Conservation (phyloP, 805 yeast genomes). For the Kodamaea laetipori region DNA sequence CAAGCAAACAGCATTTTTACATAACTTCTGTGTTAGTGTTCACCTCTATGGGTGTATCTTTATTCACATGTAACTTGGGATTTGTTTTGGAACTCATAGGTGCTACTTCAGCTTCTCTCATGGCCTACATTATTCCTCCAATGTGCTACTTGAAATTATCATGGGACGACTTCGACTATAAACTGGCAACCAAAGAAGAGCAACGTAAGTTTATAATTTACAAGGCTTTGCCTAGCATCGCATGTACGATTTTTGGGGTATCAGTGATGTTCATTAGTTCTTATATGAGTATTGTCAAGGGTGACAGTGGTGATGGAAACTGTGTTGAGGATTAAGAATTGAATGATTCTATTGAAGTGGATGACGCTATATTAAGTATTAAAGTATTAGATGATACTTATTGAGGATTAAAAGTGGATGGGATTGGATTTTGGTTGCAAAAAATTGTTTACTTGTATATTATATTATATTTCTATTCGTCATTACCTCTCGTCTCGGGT, state of each 20-base stretch:
- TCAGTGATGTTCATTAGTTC: conserved; percentile 81
- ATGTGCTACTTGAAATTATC: conserved; percentile 74
- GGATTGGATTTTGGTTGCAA: conserved; percentile 1
- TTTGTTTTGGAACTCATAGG: conserved; percentile 88
- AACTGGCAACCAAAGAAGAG: conserved; percentile 19
- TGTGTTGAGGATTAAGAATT: conserved; percentile 43
- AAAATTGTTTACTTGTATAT: conserved; percentile 1
- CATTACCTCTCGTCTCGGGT: no score
- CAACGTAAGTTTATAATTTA: conserved; percentile 30
- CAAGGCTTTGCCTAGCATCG: conserved; percentile 58
- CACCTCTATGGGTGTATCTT: conserved; percentile 71
- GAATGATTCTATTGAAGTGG: not conserved
- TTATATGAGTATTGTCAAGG: conserved; percentile 60
- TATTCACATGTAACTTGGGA: conserved; percentile 85
- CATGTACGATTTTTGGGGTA: conserved; percentile 71
- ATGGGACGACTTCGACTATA: conserved; percentile 40
- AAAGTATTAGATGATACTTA: no score
- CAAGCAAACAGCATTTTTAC: conserved; percentile 54
- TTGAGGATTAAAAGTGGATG: no score
- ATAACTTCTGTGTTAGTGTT: conserved; percentile 68
- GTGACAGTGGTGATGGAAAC: conserved; percentile 45
- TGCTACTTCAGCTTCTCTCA: conserved; percentile 86
- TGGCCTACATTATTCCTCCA: conserved; percentile 93
- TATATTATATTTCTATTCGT: not conserved
- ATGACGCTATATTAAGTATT: no score